Conservation (phyloP, 75 land plant genomes). For the Pinus tabuliformis region DNA sequence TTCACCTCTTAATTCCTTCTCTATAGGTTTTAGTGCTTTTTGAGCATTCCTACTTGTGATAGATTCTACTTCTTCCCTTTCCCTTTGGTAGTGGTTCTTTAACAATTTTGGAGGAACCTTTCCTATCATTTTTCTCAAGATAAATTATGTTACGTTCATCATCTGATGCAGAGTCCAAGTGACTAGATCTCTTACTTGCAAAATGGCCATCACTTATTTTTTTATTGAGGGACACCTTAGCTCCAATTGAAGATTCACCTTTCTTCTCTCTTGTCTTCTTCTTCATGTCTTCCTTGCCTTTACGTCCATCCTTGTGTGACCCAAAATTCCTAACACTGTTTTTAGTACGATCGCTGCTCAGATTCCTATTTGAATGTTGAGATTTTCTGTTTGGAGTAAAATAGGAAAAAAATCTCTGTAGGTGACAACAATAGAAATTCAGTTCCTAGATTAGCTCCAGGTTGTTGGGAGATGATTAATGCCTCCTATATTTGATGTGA, state of each 20-base stretch:
- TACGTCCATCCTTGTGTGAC: background rate
- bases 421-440: too few relatives aligned
- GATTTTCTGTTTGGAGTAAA: too few relatives aligned
- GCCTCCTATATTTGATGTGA: too few relatives aligned
- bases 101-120: background rate
- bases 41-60: background rate
- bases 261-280: conserved; percentile 13
- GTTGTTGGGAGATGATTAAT: too few relatives aligned
- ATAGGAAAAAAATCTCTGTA: too few relatives aligned
- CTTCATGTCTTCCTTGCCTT: conserved; percentile 8
- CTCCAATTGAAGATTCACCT: conserved; percentile 11
- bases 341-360: background rate
- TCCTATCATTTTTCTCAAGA: background rate
- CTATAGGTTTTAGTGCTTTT: conserved; percentile 3
- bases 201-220: conserved; percentile 9
- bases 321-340: background rate
- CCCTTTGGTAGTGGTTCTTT: background rate
- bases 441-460: too few relatives aligned
- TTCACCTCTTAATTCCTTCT: conserved; percentile 14
- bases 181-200: conserved; percentile 6
- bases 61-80: background rate
- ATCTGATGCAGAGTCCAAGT: background rate
- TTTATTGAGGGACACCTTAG: conserved; percentile 45
- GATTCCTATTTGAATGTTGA: conserved; percentile 7
- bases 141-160: background rate